phyloP scores from a whole-genome alignment of 352 stramenopile genomes.

The Globisporangium rhizosaccharum region DNA sequence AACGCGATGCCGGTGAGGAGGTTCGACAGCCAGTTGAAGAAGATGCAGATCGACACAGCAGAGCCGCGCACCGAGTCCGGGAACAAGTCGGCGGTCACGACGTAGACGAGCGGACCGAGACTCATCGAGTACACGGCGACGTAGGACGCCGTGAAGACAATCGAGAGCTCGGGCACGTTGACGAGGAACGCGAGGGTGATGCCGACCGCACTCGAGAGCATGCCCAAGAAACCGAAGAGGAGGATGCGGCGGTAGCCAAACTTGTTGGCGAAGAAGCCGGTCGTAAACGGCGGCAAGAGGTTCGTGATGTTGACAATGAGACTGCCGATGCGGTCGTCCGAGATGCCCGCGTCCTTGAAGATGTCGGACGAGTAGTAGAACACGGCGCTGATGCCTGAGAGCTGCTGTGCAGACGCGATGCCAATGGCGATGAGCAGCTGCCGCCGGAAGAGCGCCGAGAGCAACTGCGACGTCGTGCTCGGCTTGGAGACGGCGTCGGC shows the following conservation, averaged over 20 bases:
- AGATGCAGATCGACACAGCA: constrained; percentile 32
- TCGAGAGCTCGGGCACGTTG: constrained; percentile 22
- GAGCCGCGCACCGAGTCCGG: constrained; percentile 46
- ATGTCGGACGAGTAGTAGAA: constrained; percentile 49
- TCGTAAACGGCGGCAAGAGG: constrained; percentile 28
- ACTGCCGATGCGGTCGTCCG: constrained; percentile 32
- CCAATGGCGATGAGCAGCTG: constrained; percentile 41
- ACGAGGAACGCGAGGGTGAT: constrained; percentile 40
- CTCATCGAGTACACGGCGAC: constrained; percentile 62
- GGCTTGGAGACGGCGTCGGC: constrained; percentile 1
- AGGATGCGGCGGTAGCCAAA: constrained; percentile 57
- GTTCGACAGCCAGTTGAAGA: constrained; percentile 29
- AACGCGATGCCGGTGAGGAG: constrained; percentile 50
- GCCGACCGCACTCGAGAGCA: constrained; percentile 38
- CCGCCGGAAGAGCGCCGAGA: constrained; percentile 27
- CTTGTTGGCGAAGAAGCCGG: constrained; percentile 30
- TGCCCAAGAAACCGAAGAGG: constrained; percentile 27
- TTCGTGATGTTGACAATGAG: constrained; percentile 41
- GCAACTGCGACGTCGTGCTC: constrained; percentile 19
- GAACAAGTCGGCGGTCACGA: constrained; percentile 49
- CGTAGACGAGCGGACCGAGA: constrained; percentile 59
- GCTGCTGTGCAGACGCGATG: constrained; percentile 36
- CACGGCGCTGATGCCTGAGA: constrained; percentile 56
- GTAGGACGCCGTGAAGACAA: constrained; percentile 55
- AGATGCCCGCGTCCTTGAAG: constrained; percentile 30